Conservation (phyloP, 495 filamentous ascomycete species). For the Darksidea phi region DNA sequence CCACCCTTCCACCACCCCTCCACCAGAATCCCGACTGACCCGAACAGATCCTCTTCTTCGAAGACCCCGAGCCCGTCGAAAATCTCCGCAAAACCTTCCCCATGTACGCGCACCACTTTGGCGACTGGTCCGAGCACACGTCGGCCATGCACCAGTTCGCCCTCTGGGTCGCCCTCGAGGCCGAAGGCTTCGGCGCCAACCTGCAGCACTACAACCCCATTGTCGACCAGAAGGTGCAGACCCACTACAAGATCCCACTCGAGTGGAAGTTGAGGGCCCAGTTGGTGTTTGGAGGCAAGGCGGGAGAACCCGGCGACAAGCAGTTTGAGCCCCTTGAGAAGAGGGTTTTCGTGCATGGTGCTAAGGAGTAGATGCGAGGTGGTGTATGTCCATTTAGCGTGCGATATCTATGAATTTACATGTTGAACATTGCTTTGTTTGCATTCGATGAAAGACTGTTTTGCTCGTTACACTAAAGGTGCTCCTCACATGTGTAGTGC, state of each 20-base stretch:
- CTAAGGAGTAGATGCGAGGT: constrained; percentile 11
- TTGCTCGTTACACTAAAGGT: too few relatives aligned
- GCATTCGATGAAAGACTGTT: too few relatives aligned
- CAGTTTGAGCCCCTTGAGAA: constrained; percentile 55
- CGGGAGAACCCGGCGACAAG: constrained; percentile 55
- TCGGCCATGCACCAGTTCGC: constrained; percentile 67
- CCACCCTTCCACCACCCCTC: constrained; percentile 2
- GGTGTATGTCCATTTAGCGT: too few relatives aligned
- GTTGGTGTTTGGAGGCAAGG: constrained; percentile 52
- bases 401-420: too few relatives aligned
- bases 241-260: constrained; percentile 57
- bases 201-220: constrained; percentile 75
- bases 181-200: constrained; percentile 69
- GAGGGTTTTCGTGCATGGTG: constrained; percentile 47
- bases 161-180: constrained; percentile 65
- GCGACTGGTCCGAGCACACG: constrained; percentile 59
- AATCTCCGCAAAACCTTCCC: constrained; percentile 55
- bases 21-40: not conserved
- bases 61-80: constrained; percentile 54
- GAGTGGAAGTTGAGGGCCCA: constrained; percentile 58
- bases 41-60: constrained; percentile 62
- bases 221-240: constrained; percentile 56
- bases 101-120: constrained; percentile 62
- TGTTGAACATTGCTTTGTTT: too few relatives aligned
- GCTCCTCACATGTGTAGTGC: too few relatives aligned